A percentile compares a stretch with the other conserved stretches of the same genome.
Conservation (phyloP, 2,329 filamentous ascomycete genomes). For the Sclerotinia subarctica region DNA sequence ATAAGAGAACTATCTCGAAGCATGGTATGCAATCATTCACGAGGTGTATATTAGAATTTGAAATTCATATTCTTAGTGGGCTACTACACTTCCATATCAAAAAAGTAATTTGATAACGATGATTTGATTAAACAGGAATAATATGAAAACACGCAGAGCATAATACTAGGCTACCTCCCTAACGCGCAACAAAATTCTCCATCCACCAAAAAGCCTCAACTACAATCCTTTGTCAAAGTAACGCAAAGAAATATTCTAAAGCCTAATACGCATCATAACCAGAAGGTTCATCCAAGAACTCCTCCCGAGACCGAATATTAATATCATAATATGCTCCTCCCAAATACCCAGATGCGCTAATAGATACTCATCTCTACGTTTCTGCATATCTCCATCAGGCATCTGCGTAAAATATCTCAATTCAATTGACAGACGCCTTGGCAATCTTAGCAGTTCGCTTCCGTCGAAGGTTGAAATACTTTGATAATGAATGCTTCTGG, state of each 20-base stretch:
- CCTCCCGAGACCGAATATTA: conserved; percentile 25
- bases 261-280: conserved; percentile 27
- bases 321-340: conserved; percentile 22
- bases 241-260: conserved; percentile 1
- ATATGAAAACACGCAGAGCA: neutral
- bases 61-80: neutral
- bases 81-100: too few relatives aligned
- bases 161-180: neutral
- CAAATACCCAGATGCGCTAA: conserved; percentile 26
- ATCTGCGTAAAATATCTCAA: conserved; percentile 29
- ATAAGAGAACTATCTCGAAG: neutral
- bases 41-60: neutral
- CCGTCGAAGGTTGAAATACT: conserved; percentile 14
- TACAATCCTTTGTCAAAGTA: neutral
- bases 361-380: conserved; percentile 25
- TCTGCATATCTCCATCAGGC: conserved; percentile 23
- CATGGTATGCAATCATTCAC: neutral
- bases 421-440: conserved; percentile 23
- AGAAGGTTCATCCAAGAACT: conserved; percentile 21
- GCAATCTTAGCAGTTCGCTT: conserved; percentile 27
- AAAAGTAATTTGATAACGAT: neutral
- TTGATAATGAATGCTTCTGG: neutral
- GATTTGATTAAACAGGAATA: too few relatives aligned
- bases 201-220: neutral
- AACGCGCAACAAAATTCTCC: neutral